Base-by-base conservation (phyloP, 495 filamentous ascomycete species). In the Aspergillus haitiensis region DNA sequence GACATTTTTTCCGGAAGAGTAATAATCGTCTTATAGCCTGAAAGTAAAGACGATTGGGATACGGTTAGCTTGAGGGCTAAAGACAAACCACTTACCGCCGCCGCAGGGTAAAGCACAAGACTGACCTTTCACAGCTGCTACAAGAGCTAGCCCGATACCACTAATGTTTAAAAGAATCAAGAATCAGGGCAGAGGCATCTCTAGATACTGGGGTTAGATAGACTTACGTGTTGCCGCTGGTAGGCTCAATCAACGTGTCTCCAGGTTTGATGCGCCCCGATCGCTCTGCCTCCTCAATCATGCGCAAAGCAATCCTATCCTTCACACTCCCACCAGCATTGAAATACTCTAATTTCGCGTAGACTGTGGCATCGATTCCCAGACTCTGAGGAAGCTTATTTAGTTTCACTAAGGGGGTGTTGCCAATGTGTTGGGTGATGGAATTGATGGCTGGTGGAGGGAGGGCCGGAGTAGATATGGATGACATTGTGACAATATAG, bases 1-100 rank as follows among this genome's bases (percentile, higher is more conserved):
- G 92, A 96, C 94, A 99, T 99, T 80, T 99, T 99, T 78, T 99
- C 94, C 39, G 94, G 94, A 3, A 99, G 84, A 0, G 94, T 99
- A 68, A 99, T 99, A 73, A 99, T 97, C 13, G 91, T 94, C 73
- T 93, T 94, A 77, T 99, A 98, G 52, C 86, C 82, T 82, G 59
- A 6, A 27, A 7, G 31, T 53, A 31, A 32, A 47, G 12, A 34
- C 11, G 13, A 7, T 35, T 9, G 39, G 16, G 5, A 42, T 52
- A 16, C 56, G 57, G 15, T 6, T 52, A 35, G 6, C 16, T 34
- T 12, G n/a, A 21, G 52, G 21, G 21, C 21, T 27, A 27, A 50
- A 13, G 44, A 13, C 11, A 11, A 6, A 10, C 2, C 47, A 15
- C 33, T 7, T 10, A 51, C 10, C 1, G 44, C 5, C n/a, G 44